phyloP scores from a whole-genome alignment of 169 alveolate species.

The Plasmodium sp. region DNA sequence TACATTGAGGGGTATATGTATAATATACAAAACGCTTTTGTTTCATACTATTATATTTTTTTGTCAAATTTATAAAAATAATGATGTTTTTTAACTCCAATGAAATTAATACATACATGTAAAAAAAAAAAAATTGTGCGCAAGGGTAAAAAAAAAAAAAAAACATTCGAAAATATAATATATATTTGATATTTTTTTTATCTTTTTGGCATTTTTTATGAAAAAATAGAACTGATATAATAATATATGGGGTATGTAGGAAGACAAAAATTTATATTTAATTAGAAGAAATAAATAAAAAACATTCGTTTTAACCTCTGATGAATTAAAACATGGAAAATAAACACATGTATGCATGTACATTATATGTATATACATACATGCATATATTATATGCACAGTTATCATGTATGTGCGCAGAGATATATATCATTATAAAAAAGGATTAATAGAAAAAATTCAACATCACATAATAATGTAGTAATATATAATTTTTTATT shows the following conservation, averaged over 20 bases:
- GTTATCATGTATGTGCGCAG: neutral
- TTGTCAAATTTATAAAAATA: neutral
- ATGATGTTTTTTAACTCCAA: neutral
- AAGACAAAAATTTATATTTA: neutral
- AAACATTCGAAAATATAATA: neutral
- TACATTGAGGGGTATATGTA: neutral
- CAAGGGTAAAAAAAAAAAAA: neutral
- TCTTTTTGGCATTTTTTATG: neutral
- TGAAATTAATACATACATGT: neutral
- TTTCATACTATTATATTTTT: neutral
- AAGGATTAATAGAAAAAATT: neutral
- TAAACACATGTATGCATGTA: neutral
- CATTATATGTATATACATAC: neutral
- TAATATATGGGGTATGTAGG: neutral
- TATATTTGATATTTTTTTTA: neutral
- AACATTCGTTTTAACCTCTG: neutral
- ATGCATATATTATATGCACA: neutral
- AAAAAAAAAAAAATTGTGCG: no score
- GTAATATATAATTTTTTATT: neutral
- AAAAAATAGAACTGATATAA: neutral
- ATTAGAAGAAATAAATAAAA: neutral
- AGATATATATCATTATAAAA: neutral
- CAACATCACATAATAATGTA: neutral
- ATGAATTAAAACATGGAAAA: neutral
- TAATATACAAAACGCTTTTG: neutral